Conservation (phyloP, 495 filamentous ascomycete genomes). For the Trichoderma reesei region DNA sequence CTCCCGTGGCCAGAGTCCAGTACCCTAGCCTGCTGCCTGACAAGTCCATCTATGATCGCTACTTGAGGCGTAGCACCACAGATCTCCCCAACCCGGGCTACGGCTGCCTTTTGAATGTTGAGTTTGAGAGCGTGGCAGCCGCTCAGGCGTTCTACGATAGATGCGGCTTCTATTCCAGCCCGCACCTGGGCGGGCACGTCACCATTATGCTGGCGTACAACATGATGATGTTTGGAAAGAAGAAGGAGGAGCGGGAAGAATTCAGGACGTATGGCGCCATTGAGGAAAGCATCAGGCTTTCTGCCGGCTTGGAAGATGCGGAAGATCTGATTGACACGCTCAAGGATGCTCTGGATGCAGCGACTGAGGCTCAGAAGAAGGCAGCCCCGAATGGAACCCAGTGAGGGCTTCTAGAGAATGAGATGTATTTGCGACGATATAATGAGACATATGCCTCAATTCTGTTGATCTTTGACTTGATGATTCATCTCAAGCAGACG, state of each 20-base stretch:
- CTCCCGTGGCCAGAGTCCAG: slow-evolving; percentile 26
- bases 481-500: too few relatives aligned
- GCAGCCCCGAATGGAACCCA: slow-evolving; percentile 7
- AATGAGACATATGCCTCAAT: too few relatives aligned
- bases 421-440: too few relatives aligned
- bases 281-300: slow-evolving; percentile 28
- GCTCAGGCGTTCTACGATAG: slow-evolving; percentile 33
- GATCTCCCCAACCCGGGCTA: slow-evolving; percentile 26
- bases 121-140: slow-evolving; percentile 26
- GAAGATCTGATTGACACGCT: slow-evolving; percentile 27
- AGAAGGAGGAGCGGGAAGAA: slow-evolving; percentile 15
- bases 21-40: slow-evolving; percentile 31
- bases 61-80: slow-evolving; percentile 26
- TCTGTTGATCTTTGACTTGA: too few relatives aligned
- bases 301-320: slow-evolving; percentile 32
- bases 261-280: slow-evolving; percentile 22
- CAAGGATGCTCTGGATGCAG: slow-evolving; percentile 20
- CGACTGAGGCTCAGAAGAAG: slow-evolving; percentile 11
- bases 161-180: slow-evolving; percentile 32
- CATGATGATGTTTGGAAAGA: slow-evolving; percentile 24
- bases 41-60: slow-evolving; percentile 22
- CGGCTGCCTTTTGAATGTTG: slow-evolving; percentile 31
- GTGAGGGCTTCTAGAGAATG: neutral
- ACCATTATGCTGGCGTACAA: slow-evolving; percentile 35
- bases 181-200: slow-evolving; percentile 39